Percentiles rank a stretch among this genome's conserved stretches.
Conservation (phyloP, 371 early-diverging fungal genomes). For the Mortierella sp. region DNA sequence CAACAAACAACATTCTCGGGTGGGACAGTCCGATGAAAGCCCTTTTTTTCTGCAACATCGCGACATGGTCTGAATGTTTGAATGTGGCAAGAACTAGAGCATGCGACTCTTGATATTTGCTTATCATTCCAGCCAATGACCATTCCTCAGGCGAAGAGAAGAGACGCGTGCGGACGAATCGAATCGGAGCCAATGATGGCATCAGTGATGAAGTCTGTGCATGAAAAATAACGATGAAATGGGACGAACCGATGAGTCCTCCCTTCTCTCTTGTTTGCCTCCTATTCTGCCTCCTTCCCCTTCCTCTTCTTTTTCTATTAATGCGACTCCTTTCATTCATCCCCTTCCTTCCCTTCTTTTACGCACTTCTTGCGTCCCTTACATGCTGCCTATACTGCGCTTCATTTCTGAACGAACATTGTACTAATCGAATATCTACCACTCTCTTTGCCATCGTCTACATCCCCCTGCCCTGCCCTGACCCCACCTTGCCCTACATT, state of each 20-base stretch:
- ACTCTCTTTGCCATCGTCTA: conserved; percentile 9
- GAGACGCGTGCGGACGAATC: neutral
- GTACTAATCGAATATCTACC: neutral
- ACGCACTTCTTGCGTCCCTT: neutral
- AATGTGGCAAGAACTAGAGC: neutral
- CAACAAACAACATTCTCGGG: neutral
- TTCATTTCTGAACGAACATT: neutral
- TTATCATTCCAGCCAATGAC: conserved; percentile 9
- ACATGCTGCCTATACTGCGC: neutral
- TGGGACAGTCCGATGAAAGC: neutral
- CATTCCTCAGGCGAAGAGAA: neutral
- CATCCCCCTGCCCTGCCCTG: neutral
- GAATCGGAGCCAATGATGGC: neutral
- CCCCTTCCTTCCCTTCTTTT: neutral
- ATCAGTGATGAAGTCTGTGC: neutral
- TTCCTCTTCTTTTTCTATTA: neutral
- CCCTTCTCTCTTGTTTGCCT: neutral
- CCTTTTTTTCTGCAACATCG: neutral
- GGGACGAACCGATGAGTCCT: neutral
- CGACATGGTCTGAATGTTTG: neutral
- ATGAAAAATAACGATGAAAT: neutral
- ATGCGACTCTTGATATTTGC: neutral
- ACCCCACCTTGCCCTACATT: neutral
- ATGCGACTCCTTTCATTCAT: neutral
- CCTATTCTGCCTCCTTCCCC: neutral